Percentiles rank a stretch among this genome's conserved stretches.
phyloP scores from a whole-genome alignment of 768 basidiomycete genomes.

The Tephrocybe sp. region DNA sequence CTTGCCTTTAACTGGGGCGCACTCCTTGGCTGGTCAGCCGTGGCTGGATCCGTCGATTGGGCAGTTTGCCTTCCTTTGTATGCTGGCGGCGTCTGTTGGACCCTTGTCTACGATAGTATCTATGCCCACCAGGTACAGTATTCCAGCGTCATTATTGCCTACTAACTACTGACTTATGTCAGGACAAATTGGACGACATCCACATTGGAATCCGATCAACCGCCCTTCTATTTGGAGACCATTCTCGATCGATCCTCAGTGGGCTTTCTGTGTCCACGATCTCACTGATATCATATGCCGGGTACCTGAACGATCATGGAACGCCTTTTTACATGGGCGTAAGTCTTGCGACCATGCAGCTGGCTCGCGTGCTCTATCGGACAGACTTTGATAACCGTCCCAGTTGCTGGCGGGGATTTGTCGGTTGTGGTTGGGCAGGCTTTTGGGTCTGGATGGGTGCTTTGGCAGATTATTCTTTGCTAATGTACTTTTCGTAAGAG shows the following conservation, averaged over 20 bases:
- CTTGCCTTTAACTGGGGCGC: slow-evolving; percentile 98
- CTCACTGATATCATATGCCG: slow-evolving; percentile 75
- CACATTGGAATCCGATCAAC: slow-evolving; percentile 90
- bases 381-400: slow-evolving; percentile 75
- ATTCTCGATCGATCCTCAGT: slow-evolving; percentile 73
- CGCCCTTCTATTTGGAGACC: slow-evolving; percentile 83
- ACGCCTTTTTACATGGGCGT: slow-evolving; percentile 80
- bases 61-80: slow-evolving; percentile 83
- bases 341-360: slow-evolving; percentile 70
- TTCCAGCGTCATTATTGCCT: not conserved
- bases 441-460: slow-evolving; percentile 88
- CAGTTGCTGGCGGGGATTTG: slow-evolving; percentile 92
- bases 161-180: slow-evolving; percentile 1
- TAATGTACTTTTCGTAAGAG: slow-evolving; percentile 22
- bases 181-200: slow-evolving; percentile 94
- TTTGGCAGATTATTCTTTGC: slow-evolving; percentile 59
- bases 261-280: slow-evolving; percentile 74
- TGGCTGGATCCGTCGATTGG: slow-evolving; percentile 83
- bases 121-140: slow-evolving; percentile 89
- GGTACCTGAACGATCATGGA: slow-evolving; percentile 76
- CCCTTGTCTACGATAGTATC: slow-evolving; percentile 95
- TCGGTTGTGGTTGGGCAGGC: slow-evolving; percentile 85
- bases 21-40: slow-evolving; percentile 93
- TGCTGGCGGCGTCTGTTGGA: slow-evolving; percentile 89
- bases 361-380: slow-evolving; percentile 69